phyloP scores from a whole-genome alignment of 2,329 filamentous ascomycete genomes.

The Cladosporium colombiae region DNA sequence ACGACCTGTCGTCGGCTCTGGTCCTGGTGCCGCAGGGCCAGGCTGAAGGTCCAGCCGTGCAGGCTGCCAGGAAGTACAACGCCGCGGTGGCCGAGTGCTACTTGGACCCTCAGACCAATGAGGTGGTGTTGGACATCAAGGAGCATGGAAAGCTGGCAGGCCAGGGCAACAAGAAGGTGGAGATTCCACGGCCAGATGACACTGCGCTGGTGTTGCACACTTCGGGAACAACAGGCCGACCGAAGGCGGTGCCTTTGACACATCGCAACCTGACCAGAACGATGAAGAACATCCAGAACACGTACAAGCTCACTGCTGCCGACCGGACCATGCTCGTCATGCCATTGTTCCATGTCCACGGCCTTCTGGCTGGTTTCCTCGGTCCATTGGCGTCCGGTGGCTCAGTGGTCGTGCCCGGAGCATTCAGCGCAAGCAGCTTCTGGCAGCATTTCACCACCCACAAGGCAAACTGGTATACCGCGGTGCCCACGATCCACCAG shows the following conservation, averaged over 20 bases:
- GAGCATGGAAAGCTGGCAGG: conserved; percentile 67
- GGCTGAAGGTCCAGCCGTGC: conserved; percentile 69
- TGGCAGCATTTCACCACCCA: conserved; percentile 75
- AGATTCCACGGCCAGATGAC: conserved; percentile 69
- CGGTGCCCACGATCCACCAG: conserved; percentile 90
- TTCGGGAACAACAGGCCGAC: conserved; percentile 79
- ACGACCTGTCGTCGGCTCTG: conserved; percentile 78
- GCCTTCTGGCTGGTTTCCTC: conserved; percentile 79
- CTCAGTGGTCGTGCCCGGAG: conserved; percentile 74
- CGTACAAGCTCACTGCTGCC: conserved; percentile 68
- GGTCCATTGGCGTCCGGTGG: conserved; percentile 74
- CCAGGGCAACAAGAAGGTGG: conserved; percentile 49
- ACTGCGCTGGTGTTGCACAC: conserved; percentile 81
- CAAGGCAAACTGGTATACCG: conserved; percentile 87
- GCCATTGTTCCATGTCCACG: conserved; percentile 89
- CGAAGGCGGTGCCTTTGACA: conserved; percentile 81
- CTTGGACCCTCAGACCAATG: conserved; percentile 61
- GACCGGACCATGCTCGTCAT: conserved; percentile 86
- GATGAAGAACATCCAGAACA: conserved; percentile 79
- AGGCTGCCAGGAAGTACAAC: conserved; percentile 75
- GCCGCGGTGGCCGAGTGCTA: conserved; percentile 87
- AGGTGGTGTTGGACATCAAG: conserved; percentile 77
- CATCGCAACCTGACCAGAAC: conserved; percentile 79
- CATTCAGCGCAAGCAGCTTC: conserved; percentile 81
- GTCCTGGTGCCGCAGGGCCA: conserved; percentile 72